Conservation (phyloP, 495 filamentous ascomycete species). For the Podospora sp. region DNA sequence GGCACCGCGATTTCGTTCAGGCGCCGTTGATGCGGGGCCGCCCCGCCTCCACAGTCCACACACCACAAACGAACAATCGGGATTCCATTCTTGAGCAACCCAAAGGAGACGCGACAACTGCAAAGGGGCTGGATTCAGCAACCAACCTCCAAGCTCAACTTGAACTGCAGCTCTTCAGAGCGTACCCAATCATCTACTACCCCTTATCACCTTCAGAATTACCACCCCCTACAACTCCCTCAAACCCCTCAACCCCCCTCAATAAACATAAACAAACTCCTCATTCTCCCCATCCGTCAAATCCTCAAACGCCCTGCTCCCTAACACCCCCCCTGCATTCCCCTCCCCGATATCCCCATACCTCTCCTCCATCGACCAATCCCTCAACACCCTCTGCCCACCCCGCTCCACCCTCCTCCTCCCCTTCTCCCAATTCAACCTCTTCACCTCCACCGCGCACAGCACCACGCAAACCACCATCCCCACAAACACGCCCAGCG, state of each 20-base stretch:
- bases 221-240: too few species aligned
- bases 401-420: slow-evolving; percentile 56
- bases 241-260: too few species aligned
- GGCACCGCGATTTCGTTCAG: not conserved
- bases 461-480: slow-evolving; percentile 52
- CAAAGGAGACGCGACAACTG: too few species aligned
- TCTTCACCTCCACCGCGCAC: slow-evolving; percentile 54
- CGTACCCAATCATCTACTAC: too few species aligned
- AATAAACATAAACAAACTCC: slow-evolving; percentile 70
- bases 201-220: too few species aligned
- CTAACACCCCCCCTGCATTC: slow-evolving; percentile 22
- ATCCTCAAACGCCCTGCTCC: slow-evolving; percentile 53
- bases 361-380: slow-evolving; percentile 56
- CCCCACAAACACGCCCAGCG: slow-evolving; percentile 59
- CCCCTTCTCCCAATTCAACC: slow-evolving; percentile 58
- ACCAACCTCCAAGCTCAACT: too few species aligned
- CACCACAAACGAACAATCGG: too few species aligned
- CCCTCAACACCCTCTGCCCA: slow-evolving; percentile 57
- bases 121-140: too few species aligned
- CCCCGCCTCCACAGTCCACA: too few species aligned
- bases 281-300: slow-evolving; percentile 66
- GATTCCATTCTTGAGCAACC: too few species aligned
- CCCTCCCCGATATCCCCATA: slow-evolving; percentile 31
- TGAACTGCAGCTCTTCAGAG: too few species aligned
- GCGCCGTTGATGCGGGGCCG: not conserved